Evolutionary conservation across 306 rosid genomes (phyloP), one percentile per base, ranked within the genome.

Genomic region (Trichosanthes cucumerina): DNA sequence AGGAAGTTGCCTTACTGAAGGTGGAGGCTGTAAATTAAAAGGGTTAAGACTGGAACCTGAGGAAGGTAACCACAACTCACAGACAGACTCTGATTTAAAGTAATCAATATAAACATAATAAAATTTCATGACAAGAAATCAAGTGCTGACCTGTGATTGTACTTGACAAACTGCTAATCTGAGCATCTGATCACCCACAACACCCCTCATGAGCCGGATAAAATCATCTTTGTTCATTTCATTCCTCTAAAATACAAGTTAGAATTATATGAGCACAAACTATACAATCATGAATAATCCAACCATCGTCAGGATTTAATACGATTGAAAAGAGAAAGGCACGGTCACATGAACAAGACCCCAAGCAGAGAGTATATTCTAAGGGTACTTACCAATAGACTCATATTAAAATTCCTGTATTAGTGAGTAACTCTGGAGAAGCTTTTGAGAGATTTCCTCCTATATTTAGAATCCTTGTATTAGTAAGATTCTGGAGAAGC

Each of bases 131-230:
- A 41, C 16, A 63, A 79, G 18, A 81, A 38, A 38, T 28, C 58
- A 73, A 69, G 52, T 15, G 57, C 82, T 66, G 83, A 89, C 97
- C 88, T 90, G 97, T 59, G 87, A 60, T 83, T 90, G 95, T 71
- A 92, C 90, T 87, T 85, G 83, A 12, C 84, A 9, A 78, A 91
- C 87, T 70, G 97, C 96, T 87, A 89, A 62, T 85, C 87, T 88
- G 76, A 95, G 97, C 93, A 92, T 86, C 86, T 92, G 98, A 57
- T 88, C 96, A 77, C 98, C 98, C 3, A 91, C 98, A 66, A 95
- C 86, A 78, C 87, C 69, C 88, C 88, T 87, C 88, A 95, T 88
- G 80, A 73, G 93, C 83, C 89, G 89, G 47, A 89, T 86, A 90
- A 95, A 95, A 77, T 79, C 85, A 56, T 95, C 97, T 86, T 95